These are phyloP conservation scores for Nevesoporus exiguus DNA, from an alignment of 768 basidiomycete genomes.

Conservation along the genomic window DNA sequence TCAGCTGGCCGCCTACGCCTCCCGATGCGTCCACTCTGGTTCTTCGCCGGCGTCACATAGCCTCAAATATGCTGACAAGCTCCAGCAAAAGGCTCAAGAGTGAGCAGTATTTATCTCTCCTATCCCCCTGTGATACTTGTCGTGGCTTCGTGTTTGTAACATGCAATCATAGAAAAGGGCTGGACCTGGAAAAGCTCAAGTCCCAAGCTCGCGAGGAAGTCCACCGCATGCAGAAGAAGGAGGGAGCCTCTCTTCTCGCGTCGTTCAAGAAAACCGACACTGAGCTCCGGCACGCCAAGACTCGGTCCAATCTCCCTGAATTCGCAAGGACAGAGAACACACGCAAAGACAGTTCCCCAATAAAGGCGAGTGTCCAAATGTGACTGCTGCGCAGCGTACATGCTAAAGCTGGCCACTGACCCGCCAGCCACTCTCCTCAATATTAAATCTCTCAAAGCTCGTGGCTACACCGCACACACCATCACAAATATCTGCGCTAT, in stretches of 20 bases:
- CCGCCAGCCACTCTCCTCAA: constrained; percentile 69
- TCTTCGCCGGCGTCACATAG: constrained; percentile 25
- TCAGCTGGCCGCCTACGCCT: neutral
- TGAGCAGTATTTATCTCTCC: constrained; percentile 37
- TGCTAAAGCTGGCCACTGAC: neutral
- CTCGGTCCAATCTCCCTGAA: constrained; percentile 1
- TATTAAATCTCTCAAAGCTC: constrained; percentile 74
- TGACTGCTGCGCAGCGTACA: neutral
- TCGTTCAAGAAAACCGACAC: constrained; percentile 13
- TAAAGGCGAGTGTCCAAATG: constrained; percentile 46
- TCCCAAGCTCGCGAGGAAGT: constrained; percentile 26
- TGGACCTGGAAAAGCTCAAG: constrained; percentile 38
- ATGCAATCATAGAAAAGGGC: constrained; percentile 38
- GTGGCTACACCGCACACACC: constrained; percentile 64
- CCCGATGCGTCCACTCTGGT: constrained; percentile 17
- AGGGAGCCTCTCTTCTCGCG: constrained; percentile 13
- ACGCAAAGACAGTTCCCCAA: constrained; percentile 64
- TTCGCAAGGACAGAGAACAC: constrained; percentile 9
- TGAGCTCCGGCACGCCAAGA: constrained; percentile 6
- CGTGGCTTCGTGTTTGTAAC: constrained; percentile 2
- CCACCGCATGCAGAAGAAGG: constrained; percentile 32
- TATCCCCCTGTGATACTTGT: constrained; percentile 6
- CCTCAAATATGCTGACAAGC: constrained; percentile 65
- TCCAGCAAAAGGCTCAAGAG: constrained; percentile 62
- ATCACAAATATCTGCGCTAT: constrained; percentile 74